Conservation (phyloP, 805 yeast species). For the Starmerella apis region DNA sequence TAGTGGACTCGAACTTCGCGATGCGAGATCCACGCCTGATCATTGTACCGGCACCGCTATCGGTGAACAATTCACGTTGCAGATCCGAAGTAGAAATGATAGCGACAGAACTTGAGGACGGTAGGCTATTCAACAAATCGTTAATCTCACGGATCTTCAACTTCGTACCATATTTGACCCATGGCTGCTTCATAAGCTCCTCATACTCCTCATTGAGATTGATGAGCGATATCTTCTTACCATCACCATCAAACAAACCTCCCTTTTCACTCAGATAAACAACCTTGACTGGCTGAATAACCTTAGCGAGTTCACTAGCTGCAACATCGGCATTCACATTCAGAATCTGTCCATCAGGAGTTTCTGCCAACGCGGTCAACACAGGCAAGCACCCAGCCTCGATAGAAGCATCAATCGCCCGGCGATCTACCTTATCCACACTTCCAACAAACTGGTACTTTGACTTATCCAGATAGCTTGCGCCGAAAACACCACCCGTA, state of each 20-base stretch:
- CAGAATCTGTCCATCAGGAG: conserved; percentile 89
- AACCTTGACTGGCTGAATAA: conserved; percentile 91
- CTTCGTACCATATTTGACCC: conserved; percentile 99
- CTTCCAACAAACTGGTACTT: conserved; percentile 90
- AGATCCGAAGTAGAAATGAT: conserved; percentile 89
- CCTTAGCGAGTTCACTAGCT: conserved; percentile 95
- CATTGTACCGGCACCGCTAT: conserved; percentile 97
- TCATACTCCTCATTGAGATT: conserved; percentile 96
- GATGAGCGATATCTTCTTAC: conserved; percentile 79
- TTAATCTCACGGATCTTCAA: conserved; percentile 92
- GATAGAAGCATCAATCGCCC: conserved; percentile 85
- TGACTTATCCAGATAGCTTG: conserved; percentile 79
- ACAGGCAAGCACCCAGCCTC: conserved; percentile 95
- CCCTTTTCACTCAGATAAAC: conserved; percentile 97
- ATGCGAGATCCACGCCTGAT: conserved; percentile 94
- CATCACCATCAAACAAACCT: conserved; percentile 85
- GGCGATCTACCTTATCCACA: conserved; percentile 74
- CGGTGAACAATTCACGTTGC: conserved; percentile 95
- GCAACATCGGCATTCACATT: conserved; percentile 98
- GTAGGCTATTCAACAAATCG: conserved; percentile 84
- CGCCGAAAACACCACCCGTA: conserved; percentile 93
- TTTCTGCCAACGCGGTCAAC: conserved; percentile 92
- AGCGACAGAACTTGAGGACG: conserved; percentile 95
- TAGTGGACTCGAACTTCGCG: conserved; percentile 49
- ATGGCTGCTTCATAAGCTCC: conserved; percentile 75